Base-by-base conservation (phyloP, 768 basidiomycete species). In the Candolleomyces aberdarensis region DNA sequence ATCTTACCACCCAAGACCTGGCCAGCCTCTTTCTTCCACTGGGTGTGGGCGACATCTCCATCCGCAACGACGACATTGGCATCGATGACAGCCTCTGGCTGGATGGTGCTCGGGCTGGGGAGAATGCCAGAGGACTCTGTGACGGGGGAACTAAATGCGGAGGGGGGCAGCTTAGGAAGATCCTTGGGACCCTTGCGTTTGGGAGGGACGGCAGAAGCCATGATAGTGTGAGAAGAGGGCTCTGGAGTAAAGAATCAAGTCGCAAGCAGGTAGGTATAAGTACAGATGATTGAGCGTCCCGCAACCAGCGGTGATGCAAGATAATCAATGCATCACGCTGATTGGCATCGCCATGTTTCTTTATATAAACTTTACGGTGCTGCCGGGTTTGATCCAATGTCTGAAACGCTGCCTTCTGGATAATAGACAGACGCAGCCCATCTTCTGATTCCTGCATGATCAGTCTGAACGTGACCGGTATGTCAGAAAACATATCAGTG, bases 121-220 rank as follows among this genome's bases (percentile, higher is more conserved):
- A 89, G 64, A 1, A 86, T 88, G 69, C 91, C 92, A 0, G 75
- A 75, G 49, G 91, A 90, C 19, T 80, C 81, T 0, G 84, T 82
- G 56, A 86, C 85, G 4, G 89, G 88, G 0, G 89, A 85, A 29
- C 79, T 83, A 71, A 94, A 94, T 0, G 85, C 92, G 11, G 91
- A 91, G 26, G 86, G 71, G 0, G 91, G 91, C 13, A 94, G 84
- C 50, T 80, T 82, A 8, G 92, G 92, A 5, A 86, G 83, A 20
- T 83, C 76, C 70, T 85, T 90, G 31, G 80, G 80, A 26, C 80
- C 84, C 70, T 83, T 91, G 67, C 87, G 85, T 64, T 86, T 62
- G 31, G 55, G 55, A 60, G 32, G 50, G 43, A 54, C 54, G 49
- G 22, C 48, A 56, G 63, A 57, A 47, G 60, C 53, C 55, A 51